Evolutionary conservation across 2,329 filamentous ascomycete species (phyloP).

Genomic region (Fusarium virguliforme): DNA sequence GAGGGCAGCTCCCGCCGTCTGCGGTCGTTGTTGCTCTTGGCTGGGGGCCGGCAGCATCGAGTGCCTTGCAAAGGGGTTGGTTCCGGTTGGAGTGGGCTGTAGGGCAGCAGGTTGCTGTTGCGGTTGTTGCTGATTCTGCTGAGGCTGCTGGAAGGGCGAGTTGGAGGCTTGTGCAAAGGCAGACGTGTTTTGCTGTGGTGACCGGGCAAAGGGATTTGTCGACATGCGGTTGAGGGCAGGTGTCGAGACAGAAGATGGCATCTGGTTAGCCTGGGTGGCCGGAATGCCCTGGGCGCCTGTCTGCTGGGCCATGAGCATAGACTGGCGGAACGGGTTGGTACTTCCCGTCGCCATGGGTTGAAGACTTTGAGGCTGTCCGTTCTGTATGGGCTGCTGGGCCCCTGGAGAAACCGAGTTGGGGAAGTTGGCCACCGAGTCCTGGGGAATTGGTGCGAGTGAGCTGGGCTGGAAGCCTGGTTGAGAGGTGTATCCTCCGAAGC

Average conservation of each 20-base stretch:
- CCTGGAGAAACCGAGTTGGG: conserved; percentile 54
- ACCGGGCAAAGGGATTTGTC: conserved; percentile 91
- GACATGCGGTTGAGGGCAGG: conserved; percentile 71
- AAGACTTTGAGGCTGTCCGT: conserved; percentile 43
- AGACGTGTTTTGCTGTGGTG: conserved; percentile 61
- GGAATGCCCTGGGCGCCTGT: conserved; percentile 61
- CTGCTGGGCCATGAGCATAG: conserved; percentile 79
- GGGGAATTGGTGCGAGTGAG: conserved; percentile 70
- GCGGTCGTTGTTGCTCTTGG: conserved; percentile 62
- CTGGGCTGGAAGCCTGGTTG: conserved; percentile 69
- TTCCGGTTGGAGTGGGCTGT: conserved; percentile 68
- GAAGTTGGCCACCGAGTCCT: conserved; percentile 62
- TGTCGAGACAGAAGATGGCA: conserved; percentile 62
- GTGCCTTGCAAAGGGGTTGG: conserved; percentile 72
- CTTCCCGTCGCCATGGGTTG: conserved; percentile 59
- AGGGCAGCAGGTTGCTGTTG: conserved; percentile 60
- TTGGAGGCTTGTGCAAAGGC: conserved; percentile 56
- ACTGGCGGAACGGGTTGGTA: conserved; percentile 96
- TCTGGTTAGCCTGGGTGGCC: conserved; percentile 28
- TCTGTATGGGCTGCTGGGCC: conserved; percentile 44
- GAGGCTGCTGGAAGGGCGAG: conserved; percentile 63
- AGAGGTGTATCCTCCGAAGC: conserved; percentile 87
- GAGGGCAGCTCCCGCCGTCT: conserved; percentile 67
- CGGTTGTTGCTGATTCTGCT: conserved; percentile 41
- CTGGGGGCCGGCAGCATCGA: conserved; percentile 52